Evolutionary conservation across 2,329 filamentous ascomycete genomes (phyloP).

Genomic region (Diaporthe longicolla): DNA sequence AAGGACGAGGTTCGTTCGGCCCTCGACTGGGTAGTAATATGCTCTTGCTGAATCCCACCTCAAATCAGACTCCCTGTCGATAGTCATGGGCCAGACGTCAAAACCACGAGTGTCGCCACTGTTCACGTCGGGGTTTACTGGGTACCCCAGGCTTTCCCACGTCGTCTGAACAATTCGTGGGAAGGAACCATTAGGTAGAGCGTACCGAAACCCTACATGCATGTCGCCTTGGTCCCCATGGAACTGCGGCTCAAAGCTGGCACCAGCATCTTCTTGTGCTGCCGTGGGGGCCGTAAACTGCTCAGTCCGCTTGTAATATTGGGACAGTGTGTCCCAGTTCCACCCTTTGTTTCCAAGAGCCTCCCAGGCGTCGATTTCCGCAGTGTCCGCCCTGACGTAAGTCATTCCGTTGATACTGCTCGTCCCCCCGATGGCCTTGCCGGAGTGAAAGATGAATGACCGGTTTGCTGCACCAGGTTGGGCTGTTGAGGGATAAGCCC

Average conservation of each 20-base stretch:
- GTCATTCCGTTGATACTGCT: constrained; percentile 52
- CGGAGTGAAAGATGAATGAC: constrained; percentile 35
- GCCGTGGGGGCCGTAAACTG: constrained; percentile 51
- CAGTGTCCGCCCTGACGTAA: constrained; percentile 59
- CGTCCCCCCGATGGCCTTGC: constrained; percentile 51
- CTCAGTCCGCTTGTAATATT: constrained; percentile 62
- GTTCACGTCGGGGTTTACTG: constrained; percentile 55
- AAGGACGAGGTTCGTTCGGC: constrained; percentile 56
- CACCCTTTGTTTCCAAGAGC: constrained; percentile 59
- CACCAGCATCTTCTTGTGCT: constrained; percentile 54
- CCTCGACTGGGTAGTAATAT: constrained; percentile 56
- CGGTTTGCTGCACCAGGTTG: constrained; percentile 34
- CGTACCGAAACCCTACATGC: constrained; percentile 54
- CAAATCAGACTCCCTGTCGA: constrained; percentile 55
- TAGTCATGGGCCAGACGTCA: constrained; percentile 55
- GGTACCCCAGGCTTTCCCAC: constrained; percentile 52
- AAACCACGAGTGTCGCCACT: constrained; percentile 56
- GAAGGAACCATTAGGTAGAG: constrained; percentile 53
- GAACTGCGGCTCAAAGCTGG: constrained; percentile 50
- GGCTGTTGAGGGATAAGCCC: constrained; percentile 39
- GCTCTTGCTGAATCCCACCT: constrained; percentile 59
- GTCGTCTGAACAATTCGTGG: constrained; percentile 49
- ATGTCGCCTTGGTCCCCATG: constrained; percentile 56
- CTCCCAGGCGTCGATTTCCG: constrained; percentile 61
- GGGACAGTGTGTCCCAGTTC: constrained; percentile 61